Conservation (phyloP, 2,329 filamentous ascomycete species). For the Trichoderma hamatum region DNA sequence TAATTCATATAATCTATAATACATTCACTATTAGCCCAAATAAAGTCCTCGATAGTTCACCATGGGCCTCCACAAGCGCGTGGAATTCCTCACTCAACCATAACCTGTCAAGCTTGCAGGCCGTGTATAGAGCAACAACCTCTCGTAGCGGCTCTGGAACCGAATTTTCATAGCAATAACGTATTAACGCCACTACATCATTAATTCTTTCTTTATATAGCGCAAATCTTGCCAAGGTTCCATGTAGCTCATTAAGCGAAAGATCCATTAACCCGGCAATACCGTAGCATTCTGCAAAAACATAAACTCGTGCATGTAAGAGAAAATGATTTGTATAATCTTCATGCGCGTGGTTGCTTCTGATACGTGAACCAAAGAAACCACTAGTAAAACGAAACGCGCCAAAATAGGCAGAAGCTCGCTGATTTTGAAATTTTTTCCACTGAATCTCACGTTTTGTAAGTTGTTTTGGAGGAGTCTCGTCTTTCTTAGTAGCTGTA, state of each 20-base stretch:
- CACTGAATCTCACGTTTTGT: conserved; percentile 1
- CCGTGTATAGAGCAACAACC: conserved; percentile 23
- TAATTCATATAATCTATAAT: neutral
- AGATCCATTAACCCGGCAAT: conserved; percentile 19
- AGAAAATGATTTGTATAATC: conserved; percentile 22
- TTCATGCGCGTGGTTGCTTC: neutral
- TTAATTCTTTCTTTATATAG: neutral
- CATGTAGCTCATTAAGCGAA: conserved; percentile 25
- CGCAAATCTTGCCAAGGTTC: neutral
- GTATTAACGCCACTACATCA: conserved; percentile 20
- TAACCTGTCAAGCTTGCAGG: conserved; percentile 26
- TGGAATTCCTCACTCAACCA: conserved; percentile 27
- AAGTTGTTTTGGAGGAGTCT: neutral
- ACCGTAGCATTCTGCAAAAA: conserved; percentile 28
- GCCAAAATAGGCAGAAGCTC: neutral
- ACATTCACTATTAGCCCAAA: neutral
- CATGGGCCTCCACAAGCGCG: conserved; percentile 21
- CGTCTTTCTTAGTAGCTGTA: neutral
- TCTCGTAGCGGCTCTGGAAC: conserved; percentile 18
- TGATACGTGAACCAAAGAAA: neutral
- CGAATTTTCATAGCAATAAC: conserved; percentile 23
- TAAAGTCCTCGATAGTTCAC: conserved; percentile 17
- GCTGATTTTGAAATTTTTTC: neutral
- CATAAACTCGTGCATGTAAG: conserved; percentile 24
- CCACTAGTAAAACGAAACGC: neutral